Percentiles rank a stretch among this genome's conserved stretches.
Conservation (phyloP, 108 stramenopile species). For the Bacterosira constricta region DNA sequence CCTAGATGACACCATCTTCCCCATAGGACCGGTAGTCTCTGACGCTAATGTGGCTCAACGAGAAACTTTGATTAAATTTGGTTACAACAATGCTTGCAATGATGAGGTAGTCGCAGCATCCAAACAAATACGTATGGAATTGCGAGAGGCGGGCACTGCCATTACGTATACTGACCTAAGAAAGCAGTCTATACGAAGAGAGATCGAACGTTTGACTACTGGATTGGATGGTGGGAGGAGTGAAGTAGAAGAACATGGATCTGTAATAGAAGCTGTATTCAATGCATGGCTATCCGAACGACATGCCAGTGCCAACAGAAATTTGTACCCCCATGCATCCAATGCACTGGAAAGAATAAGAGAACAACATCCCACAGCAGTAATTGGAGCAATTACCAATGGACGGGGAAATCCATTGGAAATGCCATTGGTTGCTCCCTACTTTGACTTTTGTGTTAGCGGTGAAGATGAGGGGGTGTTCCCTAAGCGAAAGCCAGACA, state of each 20-base stretch:
- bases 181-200: conserved; percentile 50
- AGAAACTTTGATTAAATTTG: conserved; percentile 5
- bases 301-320: conserved; percentile 61
- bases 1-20: conserved; percentile 74
- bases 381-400: conserved; percentile 76
- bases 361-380: conserved; percentile 36
- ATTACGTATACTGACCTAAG: conserved; percentile 66
- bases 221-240: neutral
- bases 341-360: conserved; percentile 34
- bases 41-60: conserved; percentile 58
- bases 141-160: conserved; percentile 25
- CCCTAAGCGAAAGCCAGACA: conserved; percentile 62
- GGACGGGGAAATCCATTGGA: conserved; percentile 69
- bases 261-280: conserved; percentile 51
- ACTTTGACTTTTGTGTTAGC: conserved; percentile 74
- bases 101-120: conserved; percentile 47
- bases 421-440: conserved; percentile 52
- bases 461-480: conserved; percentile 72
- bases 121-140: conserved; percentile 46
- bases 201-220: conserved; percentile 10
- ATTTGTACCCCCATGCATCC: conserved; percentile 51
- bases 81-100: conserved; percentile 33
- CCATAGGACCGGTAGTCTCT: conserved; percentile 47
- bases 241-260: neutral
- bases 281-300: conserved; percentile 63